Evolutionary conservation across 371 early-diverging fungal species (phyloP).

Genomic region (Saksenaea oblongispora): DNA sequence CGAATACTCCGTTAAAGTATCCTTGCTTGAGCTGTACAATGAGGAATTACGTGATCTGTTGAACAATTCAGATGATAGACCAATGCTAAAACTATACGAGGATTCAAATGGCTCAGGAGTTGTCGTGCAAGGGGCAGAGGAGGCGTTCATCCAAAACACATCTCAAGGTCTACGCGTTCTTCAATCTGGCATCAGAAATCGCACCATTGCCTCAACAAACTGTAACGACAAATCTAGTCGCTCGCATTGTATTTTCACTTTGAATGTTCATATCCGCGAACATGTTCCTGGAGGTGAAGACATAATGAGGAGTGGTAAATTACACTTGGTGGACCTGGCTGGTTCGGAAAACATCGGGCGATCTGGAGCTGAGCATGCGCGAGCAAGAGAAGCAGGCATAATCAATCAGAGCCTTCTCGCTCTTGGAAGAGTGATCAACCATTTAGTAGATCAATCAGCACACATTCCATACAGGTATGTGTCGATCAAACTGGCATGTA

Average conservation of each 20-base stretch:
- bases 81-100: constrained; percentile 60
- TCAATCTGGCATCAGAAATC: constrained; percentile 72
- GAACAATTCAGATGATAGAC: constrained; percentile 46
- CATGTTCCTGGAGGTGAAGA: constrained; percentile 79
- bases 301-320: constrained; percentile 83
- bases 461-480: constrained; percentile 89
- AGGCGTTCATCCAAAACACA: constrained; percentile 69
- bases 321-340: constrained; percentile 97
- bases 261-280: constrained; percentile 86
- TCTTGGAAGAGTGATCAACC: constrained; percentile 92
- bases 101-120: constrained; percentile 71
- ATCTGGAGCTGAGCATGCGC: constrained; percentile 85
- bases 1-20: constrained; percentile 80
- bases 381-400: constrained; percentile 91
- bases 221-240: constrained; percentile 90
- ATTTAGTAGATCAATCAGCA: constrained; percentile 75
- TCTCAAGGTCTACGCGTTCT: constrained; percentile 76
- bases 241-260: constrained; percentile 92
- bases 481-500: background rate
- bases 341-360: constrained; percentile 95
- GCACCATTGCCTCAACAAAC: constrained; percentile 87
- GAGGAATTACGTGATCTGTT: constrained; percentile 96
- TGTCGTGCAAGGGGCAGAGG: constrained; percentile 82
- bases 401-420: constrained; percentile 92
- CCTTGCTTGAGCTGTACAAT: constrained; percentile 97